These are phyloP conservation scores for Endocalyx cinctus DNA, from an alignment of 2,329 filamentous ascomycete species.

Conservation along the genomic window DNA sequence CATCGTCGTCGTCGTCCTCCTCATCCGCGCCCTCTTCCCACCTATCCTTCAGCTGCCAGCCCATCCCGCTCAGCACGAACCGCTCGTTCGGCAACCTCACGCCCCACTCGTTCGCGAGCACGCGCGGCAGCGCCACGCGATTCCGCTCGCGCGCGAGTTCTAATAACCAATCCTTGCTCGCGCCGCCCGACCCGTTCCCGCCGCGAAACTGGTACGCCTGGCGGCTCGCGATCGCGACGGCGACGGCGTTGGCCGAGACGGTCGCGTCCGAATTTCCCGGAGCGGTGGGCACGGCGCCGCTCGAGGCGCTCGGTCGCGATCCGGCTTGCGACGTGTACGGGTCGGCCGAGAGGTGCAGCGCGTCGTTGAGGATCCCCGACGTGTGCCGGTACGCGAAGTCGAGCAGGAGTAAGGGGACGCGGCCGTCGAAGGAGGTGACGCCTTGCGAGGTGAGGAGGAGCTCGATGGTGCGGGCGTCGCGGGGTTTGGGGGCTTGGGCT, in stretches of 20 bases:
- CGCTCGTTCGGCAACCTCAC: slow-evolving; percentile 62
- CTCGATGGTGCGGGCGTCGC: slow-evolving; percentile 75
- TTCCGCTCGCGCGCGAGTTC: slow-evolving; percentile 71
- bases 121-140: slow-evolving; percentile 58
- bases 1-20: slow-evolving; percentile 37
- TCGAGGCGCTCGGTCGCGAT: slow-evolving; percentile 43
- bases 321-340: slow-evolving; percentile 60
- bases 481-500: slow-evolving; percentile 54
- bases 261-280: slow-evolving; percentile 45
- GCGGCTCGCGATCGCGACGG: slow-evolving; percentile 66
- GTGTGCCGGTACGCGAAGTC: slow-evolving; percentile 86
- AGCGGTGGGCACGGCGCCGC: slow-evolving; percentile 44
- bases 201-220: slow-evolving; percentile 65
- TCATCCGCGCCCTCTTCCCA: slow-evolving; percentile 45
- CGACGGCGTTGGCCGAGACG: slow-evolving; percentile 63
- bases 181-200: slow-evolving; percentile 43
- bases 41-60: slow-evolving; percentile 59
- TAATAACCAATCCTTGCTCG: slow-evolving; percentile 70
- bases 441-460: slow-evolving; percentile 74
- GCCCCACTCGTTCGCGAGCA: slow-evolving; percentile 63
- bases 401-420: slow-evolving; percentile 76
- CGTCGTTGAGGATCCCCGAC: slow-evolving; percentile 65
- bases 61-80: slow-evolving; percentile 62
- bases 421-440: slow-evolving; percentile 74
- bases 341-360: slow-evolving; percentile 63